phyloP scores from a whole-genome alignment of 805 yeast species.

The Saccharomyces jurei region DNA sequence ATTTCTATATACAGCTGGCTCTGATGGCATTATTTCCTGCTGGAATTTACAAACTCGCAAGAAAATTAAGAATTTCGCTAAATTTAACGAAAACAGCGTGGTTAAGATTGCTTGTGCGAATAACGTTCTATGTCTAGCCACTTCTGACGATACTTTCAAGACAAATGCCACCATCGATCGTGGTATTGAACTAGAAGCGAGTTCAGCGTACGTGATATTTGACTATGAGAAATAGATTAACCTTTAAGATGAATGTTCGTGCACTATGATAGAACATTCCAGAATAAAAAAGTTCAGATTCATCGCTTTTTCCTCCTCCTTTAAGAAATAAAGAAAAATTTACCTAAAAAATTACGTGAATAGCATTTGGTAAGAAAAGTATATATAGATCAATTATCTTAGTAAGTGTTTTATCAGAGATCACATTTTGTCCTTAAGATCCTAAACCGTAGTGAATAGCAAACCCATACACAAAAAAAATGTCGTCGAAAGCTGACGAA shows the following conservation, averaged over 20 bases:
- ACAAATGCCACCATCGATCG: conserved; percentile 25
- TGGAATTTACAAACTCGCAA: conserved; percentile 86
- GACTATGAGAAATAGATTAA: conserved; percentile 2
- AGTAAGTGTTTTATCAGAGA: background rate
- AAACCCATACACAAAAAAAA: conserved; percentile 8
- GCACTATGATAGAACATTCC: conserved; percentile 9
- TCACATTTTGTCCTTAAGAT: background rate
- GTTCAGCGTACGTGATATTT: conserved; percentile 16
- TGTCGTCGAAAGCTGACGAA: conserved; percentile 52
- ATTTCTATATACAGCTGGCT: conserved; percentile 81
- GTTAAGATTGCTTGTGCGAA: conserved; percentile 31
- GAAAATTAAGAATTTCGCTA: conserved; percentile 64
- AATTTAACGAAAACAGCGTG: conserved; percentile 36
- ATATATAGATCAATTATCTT: background rate
- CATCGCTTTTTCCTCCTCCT: background rate
- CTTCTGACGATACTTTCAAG: conserved; percentile 44
- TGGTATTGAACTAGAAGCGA: conserved; percentile 16
- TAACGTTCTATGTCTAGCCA: conserved; percentile 35
- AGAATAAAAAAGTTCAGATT: background rate
- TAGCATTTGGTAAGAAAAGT: background rate
- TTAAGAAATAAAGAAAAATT: background rate
- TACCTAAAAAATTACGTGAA: background rate
- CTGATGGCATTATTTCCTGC: conserved; percentile 79
- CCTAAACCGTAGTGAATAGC: background rate
- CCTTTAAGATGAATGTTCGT: background rate